Base-by-base conservation (phyloP, 2,329 filamentous ascomycete species). In the Dryadomyces quercus-mongolicae region DNA sequence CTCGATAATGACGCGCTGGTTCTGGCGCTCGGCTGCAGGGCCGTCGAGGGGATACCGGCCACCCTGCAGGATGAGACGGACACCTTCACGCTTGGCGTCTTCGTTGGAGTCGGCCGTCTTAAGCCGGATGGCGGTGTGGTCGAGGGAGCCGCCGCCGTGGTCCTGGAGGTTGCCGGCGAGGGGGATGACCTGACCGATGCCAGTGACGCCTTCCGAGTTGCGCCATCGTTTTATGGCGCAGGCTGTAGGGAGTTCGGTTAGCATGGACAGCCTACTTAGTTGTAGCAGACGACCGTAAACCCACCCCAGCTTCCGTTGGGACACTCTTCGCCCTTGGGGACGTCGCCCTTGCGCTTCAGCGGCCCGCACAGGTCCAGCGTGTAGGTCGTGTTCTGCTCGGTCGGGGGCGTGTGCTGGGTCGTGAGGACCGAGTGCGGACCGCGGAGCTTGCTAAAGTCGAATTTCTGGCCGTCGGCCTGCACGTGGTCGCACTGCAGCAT, bases 1-100 rank as follows among this genome's bases (percentile, higher is more conserved):
- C 63, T 95, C 87, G 53, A 97, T 80, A 10, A 95, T 77, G 3
- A 90, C 88, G 63, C 81, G 83, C 67, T 94, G 86, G 56, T 80
- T 53, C 55, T 57, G 57, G 49, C 59, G 56, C 25, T 57, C 53
- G n/a, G 49, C 72, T 54, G 75, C 72, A 53, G 76, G 74, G 8
- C 82, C 85, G 50, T 79, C 72, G 8, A 76, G 64, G 12, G 69
- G 70, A 57, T 77, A 73, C 48, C 71, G 74, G 15, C 81, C 80
- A n/a, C 82, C 82, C 55, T 75, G 72, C 51, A 95, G 67, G 57
- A 84, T 80, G 1, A 93, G 67, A 16, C 82, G 76, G 12, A 95
- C 63, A 1, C 92, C 91, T 61, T 93, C 82, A 57, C 81, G 82
- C 21, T 80, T 74, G 3, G 78, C 71, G 63, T 92, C 86, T 2